Evolutionary conservation across 2,329 filamentous ascomycete species (phyloP).

Genomic region (Clonostachys rosea): DNA sequence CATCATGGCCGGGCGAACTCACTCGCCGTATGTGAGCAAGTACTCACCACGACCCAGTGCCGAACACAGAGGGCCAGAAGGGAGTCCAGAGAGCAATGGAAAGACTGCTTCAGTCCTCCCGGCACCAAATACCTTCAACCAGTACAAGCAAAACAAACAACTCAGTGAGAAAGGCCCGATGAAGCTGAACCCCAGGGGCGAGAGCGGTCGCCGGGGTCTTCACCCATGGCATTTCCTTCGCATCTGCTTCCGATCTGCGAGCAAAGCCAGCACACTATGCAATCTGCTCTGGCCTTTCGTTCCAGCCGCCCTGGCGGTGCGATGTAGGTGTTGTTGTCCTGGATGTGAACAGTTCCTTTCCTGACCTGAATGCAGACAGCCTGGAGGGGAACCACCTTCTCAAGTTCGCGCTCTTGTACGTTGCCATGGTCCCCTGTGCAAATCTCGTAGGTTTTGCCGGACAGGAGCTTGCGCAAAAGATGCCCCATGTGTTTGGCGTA

Average conservation of each 20-base stretch:
- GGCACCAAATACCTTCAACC: conserved; percentile 16
- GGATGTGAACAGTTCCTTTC: conserved; percentile 1
- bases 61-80: too few species aligned
- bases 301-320: conserved; percentile 39
- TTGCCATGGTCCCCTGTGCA: conserved; percentile 46
- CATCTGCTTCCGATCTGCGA: conserved; percentile 37
- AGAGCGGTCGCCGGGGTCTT: conserved; percentile 39
- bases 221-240: conserved; percentile 34
- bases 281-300: conserved; percentile 47
- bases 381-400: conserved; percentile 28
- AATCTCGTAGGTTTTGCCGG: conserved; percentile 44
- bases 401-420: conserved; percentile 42
- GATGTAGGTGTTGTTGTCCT: conserved; percentile 15
- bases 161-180: not conserved
- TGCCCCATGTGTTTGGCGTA: conserved; percentile 68
- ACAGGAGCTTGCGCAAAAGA: conserved; percentile 72
- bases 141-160: conserved; percentile 9
- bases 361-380: conserved; percentile 16
- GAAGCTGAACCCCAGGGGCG: conserved; percentile 23
- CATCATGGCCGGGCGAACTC: too few species aligned
- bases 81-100: too few species aligned
- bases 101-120: conserved; percentile 8
- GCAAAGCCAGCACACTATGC: conserved; percentile 36
- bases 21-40: too few species aligned
- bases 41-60: too few species aligned